Evolutionary conservation across 2,329 filamentous ascomycete species (phyloP).

Genomic region (Corynespora cassiicola): DNA sequence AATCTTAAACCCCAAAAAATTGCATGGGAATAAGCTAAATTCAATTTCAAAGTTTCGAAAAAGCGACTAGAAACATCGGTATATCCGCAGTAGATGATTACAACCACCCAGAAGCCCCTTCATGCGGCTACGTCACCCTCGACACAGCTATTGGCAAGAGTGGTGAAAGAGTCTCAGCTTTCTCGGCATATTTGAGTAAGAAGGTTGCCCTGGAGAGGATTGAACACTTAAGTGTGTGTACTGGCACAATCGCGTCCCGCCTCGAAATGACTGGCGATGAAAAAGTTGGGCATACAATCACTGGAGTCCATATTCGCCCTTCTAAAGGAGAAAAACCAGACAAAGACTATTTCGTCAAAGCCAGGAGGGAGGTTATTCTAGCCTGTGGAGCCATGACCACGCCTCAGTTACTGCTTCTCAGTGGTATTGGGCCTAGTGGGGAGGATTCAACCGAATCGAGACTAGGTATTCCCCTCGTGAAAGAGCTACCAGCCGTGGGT

Average conservation of each 20-base stretch:
- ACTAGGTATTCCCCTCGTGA: constrained; percentile 15
- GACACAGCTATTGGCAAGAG: constrained; percentile 17
- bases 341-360: constrained; percentile 17
- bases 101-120: constrained; percentile 12
- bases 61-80: constrained; percentile 14
- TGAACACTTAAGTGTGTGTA: constrained; percentile 12
- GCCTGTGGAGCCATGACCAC: constrained; percentile 18
- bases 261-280: constrained; percentile 14
- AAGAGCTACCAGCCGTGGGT: constrained; percentile 19
- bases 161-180: constrained; percentile 15
- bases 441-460: constrained; percentile 11
- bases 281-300: constrained; percentile 8
- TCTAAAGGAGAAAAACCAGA: constrained; percentile 8
- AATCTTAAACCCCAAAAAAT: constrained; percentile 3
- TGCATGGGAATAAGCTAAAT: constrained; percentile 9
- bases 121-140: constrained; percentile 14
- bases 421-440: constrained; percentile 17
- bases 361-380: constrained; percentile 16
- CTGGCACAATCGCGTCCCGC: constrained; percentile 14
- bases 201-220: constrained; percentile 12
- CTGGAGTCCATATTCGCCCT: constrained; percentile 14
- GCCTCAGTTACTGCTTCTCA: constrained; percentile 18
- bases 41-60: constrained; percentile 9
- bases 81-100: constrained; percentile 11
- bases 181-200: constrained; percentile 14